These are phyloP conservation scores for Arabis hirsuta DNA, from an alignment of 345 rosid species.

Conservation along the genomic window DNA sequence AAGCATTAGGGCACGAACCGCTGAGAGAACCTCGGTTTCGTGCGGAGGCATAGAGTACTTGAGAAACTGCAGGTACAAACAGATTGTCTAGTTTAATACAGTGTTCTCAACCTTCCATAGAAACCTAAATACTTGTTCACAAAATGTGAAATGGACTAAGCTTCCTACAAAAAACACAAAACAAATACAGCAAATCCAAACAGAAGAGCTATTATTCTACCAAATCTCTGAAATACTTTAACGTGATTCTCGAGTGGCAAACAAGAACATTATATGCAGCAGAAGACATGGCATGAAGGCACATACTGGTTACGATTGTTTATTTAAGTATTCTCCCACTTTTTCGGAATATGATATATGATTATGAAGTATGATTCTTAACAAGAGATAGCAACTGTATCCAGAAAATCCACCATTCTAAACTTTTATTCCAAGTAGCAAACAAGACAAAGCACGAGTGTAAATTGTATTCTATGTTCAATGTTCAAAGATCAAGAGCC, in stretches of 20 bases:
- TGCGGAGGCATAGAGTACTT: slow-evolving; percentile 58
- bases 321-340: not conserved
- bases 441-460: slow-evolving; percentile 2
- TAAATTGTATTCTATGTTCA: not conserved
- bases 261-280: too few species aligned
- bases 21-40: slow-evolving; percentile 65
- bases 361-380: slow-evolving; percentile 1
- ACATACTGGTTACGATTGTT: too few species aligned
- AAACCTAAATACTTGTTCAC: not conserved
- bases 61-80: slow-evolving; percentile 53
- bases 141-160: too few species aligned
- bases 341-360: slow-evolving; percentile 2
- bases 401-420: slow-evolving; percentile 14
- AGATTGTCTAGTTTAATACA: not conserved
- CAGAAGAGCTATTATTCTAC: too few species aligned
- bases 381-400: not conserved
- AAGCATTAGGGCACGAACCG: slow-evolving; percentile 63
- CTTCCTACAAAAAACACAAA: too few species aligned
- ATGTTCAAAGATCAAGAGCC: not conserved
- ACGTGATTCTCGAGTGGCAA: too few species aligned
- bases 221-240: too few species aligned
- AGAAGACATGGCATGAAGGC: too few species aligned
- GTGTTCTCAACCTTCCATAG: not conserved
- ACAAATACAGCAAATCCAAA: too few species aligned
- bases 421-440: not conserved